A percentile compares a stretch with the other conserved stretches of the same genome.
These are phyloP conservation scores for Spongospora subterranea DNA, from an alignment of 208 protist species.

Conservation along the genomic window DNA sequence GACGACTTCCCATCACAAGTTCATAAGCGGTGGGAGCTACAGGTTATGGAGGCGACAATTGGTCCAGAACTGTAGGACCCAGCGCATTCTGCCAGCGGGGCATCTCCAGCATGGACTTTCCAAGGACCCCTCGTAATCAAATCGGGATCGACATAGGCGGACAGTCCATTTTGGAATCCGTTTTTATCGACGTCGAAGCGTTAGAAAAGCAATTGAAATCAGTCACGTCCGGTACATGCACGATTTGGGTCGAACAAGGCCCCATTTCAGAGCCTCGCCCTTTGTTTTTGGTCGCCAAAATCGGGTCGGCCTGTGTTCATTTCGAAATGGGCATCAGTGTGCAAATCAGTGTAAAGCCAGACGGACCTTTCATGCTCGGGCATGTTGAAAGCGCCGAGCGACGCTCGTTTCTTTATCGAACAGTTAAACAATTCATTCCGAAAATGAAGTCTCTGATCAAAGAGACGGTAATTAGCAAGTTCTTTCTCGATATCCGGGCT, in stretches of 20 bases:
- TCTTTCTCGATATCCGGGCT: conserved; percentile 31
- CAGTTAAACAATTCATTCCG: neutral
- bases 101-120: too few relatives aligned
- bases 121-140: too few relatives aligned
- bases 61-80: too few relatives aligned
- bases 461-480: neutral
- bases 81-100: too few relatives aligned
- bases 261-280: neutral
- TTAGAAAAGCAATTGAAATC: neutral
- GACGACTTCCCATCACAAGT: too few relatives aligned
- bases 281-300: conserved; percentile 6
- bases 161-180: neutral
- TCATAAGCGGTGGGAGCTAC: too few relatives aligned
- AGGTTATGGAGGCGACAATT: too few relatives aligned
- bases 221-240: neutral
- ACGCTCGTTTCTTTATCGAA: neutral
- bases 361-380: neutral
- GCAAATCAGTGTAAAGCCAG: neutral
- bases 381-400: neutral
- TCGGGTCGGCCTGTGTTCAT: conserved; percentile 4
- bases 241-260: conserved; percentile 45
- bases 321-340: neutral
- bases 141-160: neutral
- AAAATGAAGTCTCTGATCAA: conserved; percentile 4
- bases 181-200: neutral